Percentiles rank a stretch among this genome's conserved stretches.
phyloP scores from a whole-genome alignment of 179 eudicot species.

The Vitellaria paradoxa region DNA sequence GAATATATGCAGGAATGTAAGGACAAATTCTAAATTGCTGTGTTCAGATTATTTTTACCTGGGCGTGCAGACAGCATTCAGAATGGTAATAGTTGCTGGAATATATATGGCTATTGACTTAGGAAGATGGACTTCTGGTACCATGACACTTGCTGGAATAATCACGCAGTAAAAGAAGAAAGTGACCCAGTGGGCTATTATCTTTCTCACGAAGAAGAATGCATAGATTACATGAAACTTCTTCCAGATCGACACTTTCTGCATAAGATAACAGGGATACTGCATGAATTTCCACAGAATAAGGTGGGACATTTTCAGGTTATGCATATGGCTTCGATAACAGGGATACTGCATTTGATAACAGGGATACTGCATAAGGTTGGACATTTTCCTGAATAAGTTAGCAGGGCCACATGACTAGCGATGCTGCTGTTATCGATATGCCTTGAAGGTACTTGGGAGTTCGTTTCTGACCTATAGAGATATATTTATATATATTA shows the following conservation, averaged over 20 bases:
- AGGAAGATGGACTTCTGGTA: conserved; percentile 46
- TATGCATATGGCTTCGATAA: no score
- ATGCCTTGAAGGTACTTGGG: conserved; percentile 49
- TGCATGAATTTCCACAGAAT: neutral
- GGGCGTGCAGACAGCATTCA: conserved; percentile 35
- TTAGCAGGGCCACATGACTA: conserved; percentile 59
- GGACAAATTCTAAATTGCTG: neutral
- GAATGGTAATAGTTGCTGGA: conserved; percentile 44
- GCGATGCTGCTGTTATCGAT: conserved; percentile 45
- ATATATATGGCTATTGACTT: conserved; percentile 38
- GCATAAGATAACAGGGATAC: conserved; percentile 16
- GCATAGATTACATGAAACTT: conserved; percentile 42
- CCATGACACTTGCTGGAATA: conserved; percentile 36
- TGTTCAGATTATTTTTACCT: conserved; percentile 20
- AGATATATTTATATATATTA: no score
- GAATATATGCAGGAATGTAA: neutral
- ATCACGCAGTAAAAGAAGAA: conserved; percentile 48
- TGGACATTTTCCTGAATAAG: conserved; percentile 43
- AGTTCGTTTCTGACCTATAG: conserved; percentile 48
- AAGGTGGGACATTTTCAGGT: no score
- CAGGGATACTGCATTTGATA: no score
- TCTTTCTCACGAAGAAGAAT: conserved; percentile 48
- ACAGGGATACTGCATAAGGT: no score
- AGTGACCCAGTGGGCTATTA: conserved; percentile 52
- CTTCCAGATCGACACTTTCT: conserved; percentile 45